Evolutionary conservation across 2,329 filamentous ascomycete species (phyloP), one percentile per base, ranked within the genome.

Genomic region (Penicillium hordei): DNA sequence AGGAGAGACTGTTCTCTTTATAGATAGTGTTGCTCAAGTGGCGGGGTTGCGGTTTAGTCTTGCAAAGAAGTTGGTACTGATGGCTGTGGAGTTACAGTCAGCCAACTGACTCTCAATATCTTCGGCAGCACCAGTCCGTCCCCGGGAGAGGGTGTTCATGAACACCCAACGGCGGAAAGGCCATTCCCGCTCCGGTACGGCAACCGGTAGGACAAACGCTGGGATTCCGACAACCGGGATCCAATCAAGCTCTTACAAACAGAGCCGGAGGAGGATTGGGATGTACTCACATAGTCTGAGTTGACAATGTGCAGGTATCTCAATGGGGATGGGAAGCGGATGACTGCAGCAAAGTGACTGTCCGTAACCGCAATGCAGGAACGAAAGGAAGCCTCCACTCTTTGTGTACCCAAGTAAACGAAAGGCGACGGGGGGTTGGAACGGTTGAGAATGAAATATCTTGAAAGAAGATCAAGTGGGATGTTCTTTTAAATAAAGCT

Each of bases 301-400:
- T 23, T 40, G 31, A 44, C 39, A 42, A 44, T 57, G 46, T 34
- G 49, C 50, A 50, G 51, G 55, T 52, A 43, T 52, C 48, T 60
- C 49, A 59, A 53, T 42, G 33, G 44, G 29, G 36, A 60, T 63
- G 45, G 21, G 34, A 56, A 48, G 17, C 38, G 59, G 62, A 59
- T 61, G 48, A 60, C 57, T 60, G 64, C 61, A 66, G 63, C 7
- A 31, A 21, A 52, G 55, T 53, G 42, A 58, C 54, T 60, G 60
- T 51, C 61, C 43, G 57, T 52, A 62, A 56, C 63, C 63, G 62
- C 36, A 57, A 58, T 65, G 61, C 63, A 65, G 62, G 63, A 60
- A 61, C 58, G 40, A 60, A 43, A 45, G 55, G 52, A 46, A 55
- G 51, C 48, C 52, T 55, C 58, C 50, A 44, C 53, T 49, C 34